Conservation (phyloP, 768 basidiomycete genomes). For the Lenzites betulinus region DNA sequence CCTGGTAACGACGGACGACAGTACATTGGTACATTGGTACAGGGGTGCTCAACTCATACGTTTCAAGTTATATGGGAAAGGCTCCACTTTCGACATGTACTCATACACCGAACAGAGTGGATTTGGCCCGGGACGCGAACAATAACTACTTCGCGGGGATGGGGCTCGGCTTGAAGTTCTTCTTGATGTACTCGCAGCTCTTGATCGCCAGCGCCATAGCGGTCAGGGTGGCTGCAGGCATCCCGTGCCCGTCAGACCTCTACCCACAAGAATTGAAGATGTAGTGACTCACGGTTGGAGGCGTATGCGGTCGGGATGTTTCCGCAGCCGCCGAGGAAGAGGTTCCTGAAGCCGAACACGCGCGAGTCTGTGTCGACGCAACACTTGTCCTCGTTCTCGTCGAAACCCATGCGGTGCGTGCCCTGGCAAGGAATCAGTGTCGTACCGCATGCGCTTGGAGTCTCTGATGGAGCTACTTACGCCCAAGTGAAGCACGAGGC, state of each 20-base stretch:
- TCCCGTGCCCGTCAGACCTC: not conserved
- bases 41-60: no score
- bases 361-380: slow-evolving; percentile 31
- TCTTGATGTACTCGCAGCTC: slow-evolving; percentile 5
- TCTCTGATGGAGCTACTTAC: no score
- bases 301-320: slow-evolving; percentile 6
- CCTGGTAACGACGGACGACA: no score
- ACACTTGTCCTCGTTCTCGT: slow-evolving; percentile 22
- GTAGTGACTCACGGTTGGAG: not conserved
- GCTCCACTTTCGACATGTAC: no score
- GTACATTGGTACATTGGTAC: no score
- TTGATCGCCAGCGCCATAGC: slow-evolving; percentile 5
- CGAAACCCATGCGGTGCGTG: slow-evolving; percentile 15
- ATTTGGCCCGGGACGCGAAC: no score
- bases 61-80: no score
- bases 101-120: no score
- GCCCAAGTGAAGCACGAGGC: slow-evolving; percentile 25
- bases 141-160: not conserved
- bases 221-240: not conserved
- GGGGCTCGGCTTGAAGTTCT: not conserved
- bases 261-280: not conserved
- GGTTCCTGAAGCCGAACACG: slow-evolving; percentile 30
- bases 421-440: not conserved
- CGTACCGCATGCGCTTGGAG: no score
- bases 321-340: slow-evolving; percentile 34